Conservation (phyloP, 2,329 filamentous ascomycete genomes). For the Aspergillus sp. region DNA sequence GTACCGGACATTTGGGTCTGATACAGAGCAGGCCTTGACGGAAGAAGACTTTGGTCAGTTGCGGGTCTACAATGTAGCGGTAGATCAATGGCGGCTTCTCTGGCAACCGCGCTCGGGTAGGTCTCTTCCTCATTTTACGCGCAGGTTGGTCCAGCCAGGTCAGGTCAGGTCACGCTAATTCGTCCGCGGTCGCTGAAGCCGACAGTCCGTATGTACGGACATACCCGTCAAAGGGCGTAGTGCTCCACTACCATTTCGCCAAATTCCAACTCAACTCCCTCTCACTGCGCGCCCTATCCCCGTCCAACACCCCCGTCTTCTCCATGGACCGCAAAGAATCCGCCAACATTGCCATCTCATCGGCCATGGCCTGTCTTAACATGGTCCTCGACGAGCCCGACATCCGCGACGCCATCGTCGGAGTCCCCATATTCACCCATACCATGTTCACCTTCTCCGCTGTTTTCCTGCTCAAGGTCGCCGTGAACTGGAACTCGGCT, state of each 20-base stretch:
- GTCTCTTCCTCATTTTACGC: constrained; percentile 6
- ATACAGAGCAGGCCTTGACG: constrained; percentile 45
- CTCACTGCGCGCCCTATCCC: constrained; percentile 34
- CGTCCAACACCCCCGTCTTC: constrained; percentile 35
- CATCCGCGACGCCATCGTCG: constrained; percentile 42
- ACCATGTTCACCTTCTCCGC: constrained; percentile 42
- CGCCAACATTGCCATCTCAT: constrained; percentile 41
- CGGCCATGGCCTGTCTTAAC: constrained; percentile 40
- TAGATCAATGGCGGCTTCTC: constrained; percentile 47
- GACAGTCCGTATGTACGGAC: constrained; percentile 41
- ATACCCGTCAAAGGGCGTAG: constrained; percentile 44
- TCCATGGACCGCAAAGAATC: constrained; percentile 39
- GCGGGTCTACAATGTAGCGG: constrained; percentile 38
- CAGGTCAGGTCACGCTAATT: background rate
- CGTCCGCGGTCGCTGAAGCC: constrained; percentile 13
- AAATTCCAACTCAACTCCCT: constrained; percentile 46
- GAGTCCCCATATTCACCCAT: constrained; percentile 40
- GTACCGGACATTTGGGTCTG: constrained; percentile 51
- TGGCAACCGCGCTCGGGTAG: constrained; percentile 41
- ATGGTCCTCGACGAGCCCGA: constrained; percentile 42
- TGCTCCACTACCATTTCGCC: constrained; percentile 47
- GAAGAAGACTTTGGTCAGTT: constrained; percentile 46
- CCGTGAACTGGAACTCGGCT: constrained; percentile 37
- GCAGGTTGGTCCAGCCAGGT: background rate
- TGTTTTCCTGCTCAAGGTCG: constrained; percentile 39